phyloP scores from a whole-genome alignment of 495 filamentous ascomycete species.

The Aspergillus avenaceus region DNA sequence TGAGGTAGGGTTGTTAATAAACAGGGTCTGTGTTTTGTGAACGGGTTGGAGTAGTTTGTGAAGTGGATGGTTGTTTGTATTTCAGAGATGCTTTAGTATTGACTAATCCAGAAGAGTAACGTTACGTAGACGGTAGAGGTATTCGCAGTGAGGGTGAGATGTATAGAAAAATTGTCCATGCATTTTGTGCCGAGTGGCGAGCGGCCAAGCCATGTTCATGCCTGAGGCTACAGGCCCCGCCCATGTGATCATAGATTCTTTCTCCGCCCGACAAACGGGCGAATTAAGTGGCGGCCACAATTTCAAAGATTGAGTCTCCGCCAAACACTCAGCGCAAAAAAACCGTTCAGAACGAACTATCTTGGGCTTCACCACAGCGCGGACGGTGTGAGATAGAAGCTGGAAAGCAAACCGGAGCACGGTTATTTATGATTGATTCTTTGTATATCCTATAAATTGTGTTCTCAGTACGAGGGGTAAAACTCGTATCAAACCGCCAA shows the following conservation, averaged over 20 bases:
- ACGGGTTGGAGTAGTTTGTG: too few relatives aligned
- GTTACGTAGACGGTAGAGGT: too few relatives aligned
- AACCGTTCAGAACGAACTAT: not conserved
- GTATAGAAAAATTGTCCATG: not conserved
- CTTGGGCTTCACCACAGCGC: conserved; percentile 11
- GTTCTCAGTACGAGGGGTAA: conserved; percentile 16
- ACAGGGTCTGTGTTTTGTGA: too few relatives aligned
- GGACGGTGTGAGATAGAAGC: not conserved
- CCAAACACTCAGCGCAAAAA: conserved; percentile 3
- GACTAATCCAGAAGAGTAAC: too few relatives aligned
- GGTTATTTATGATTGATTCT: not conserved
- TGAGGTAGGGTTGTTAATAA: too few relatives aligned
- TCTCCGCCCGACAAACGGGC: conserved; percentile 13
- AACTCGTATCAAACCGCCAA: conserved; percentile 40
- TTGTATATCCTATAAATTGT: conserved; percentile 11
- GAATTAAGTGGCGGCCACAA: conserved; percentile 27
- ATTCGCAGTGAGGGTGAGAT: too few relatives aligned
- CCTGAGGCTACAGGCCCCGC: conserved; percentile 22
- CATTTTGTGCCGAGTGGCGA: conserved; percentile 25
- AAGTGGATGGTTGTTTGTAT: too few relatives aligned
- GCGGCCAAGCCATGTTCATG: conserved; percentile 17
- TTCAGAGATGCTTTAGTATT: too few relatives aligned
- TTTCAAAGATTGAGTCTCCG: conserved; percentile 20
- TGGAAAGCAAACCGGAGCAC: not conserved
- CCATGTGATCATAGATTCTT: conserved; percentile 12